These are phyloP conservation scores for Carex cristatella DNA, from an alignment of 176 grass and related monocot genomes.

Conservation along the genomic window DNA sequence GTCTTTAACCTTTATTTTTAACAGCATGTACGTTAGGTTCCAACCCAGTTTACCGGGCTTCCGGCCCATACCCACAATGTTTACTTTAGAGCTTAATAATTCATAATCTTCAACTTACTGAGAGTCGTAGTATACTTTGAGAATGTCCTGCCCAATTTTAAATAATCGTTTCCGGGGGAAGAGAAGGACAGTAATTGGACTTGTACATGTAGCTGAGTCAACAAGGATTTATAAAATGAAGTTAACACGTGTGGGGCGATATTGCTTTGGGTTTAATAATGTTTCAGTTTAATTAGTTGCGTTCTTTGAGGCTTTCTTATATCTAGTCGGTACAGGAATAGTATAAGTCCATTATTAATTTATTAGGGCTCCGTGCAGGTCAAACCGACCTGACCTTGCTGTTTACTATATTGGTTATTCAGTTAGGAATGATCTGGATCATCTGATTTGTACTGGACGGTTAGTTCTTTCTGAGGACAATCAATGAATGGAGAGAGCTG, in stretches of 20 bases:
- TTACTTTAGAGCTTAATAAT: background rate
- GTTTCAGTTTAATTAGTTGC: background rate
- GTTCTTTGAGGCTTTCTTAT: background rate
- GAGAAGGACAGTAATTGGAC: background rate
- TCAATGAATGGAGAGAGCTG: background rate
- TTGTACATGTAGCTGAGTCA: background rate
- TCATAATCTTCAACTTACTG: no score
- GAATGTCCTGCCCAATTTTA: background rate
- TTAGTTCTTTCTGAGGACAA: background rate
- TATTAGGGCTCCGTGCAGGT: background rate
- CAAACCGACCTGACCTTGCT: background rate
- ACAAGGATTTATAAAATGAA: background rate
- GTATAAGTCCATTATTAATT: background rate
- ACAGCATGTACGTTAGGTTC: background rate
- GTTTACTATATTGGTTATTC: background rate
- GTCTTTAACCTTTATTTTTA: background rate
- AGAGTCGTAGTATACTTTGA: background rate
- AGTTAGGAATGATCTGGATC: background rate
- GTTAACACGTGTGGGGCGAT: background rate
- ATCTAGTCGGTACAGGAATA: background rate
- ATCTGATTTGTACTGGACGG: background rate
- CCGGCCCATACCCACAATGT: background rate
- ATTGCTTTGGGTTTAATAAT: background rate
- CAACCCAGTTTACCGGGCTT: background rate
- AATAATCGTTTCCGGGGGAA: background rate